These are phyloP conservation scores for Penicillium lagena DNA, from an alignment of 495 filamentous ascomycete species.

Conservation along the genomic window DNA sequence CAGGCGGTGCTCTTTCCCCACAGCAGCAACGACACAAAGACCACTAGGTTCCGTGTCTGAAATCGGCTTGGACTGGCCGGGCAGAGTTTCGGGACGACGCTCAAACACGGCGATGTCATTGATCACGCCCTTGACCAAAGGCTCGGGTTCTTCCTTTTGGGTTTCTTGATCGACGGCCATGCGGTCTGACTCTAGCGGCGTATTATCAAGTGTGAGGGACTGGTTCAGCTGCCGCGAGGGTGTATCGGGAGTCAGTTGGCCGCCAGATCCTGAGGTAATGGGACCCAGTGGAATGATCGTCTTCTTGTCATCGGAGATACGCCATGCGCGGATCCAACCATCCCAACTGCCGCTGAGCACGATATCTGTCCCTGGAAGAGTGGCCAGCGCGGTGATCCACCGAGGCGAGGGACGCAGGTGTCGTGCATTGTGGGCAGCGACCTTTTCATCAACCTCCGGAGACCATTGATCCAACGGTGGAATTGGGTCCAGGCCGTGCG, in stretches of 20 bases:
- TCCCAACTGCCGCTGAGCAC: slow-evolving; percentile 92
- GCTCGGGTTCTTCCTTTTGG: slow-evolving; percentile 16
- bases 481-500: slow-evolving; percentile 72
- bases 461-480: slow-evolving; percentile 61
- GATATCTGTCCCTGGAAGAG: slow-evolving; percentile 80
- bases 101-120: slow-evolving; percentile 86
- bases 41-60: slow-evolving; percentile 44
- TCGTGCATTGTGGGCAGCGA: slow-evolving; percentile 48
- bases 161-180: slow-evolving; percentile 16
- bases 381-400: slow-evolving; percentile 84
- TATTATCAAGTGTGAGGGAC: slow-evolving; percentile 22
- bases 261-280: slow-evolving; percentile 39
- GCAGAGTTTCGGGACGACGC: slow-evolving; percentile 29
- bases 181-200: slow-evolving; percentile 8
- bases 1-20: slow-evolving; percentile 79
- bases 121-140: slow-evolving; percentile 63
- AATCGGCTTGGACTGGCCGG: slow-evolving; percentile 44
- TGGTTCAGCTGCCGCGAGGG: slow-evolving; percentile 34
- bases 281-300: slow-evolving; percentile 65
- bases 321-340: slow-evolving; percentile 80
- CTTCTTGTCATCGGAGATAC: slow-evolving; percentile 73
- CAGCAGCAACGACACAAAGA: slow-evolving; percentile 71
- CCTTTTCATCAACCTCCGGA: slow-evolving; percentile 57
- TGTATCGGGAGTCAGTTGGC: slow-evolving; percentile 18
- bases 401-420: slow-evolving; percentile 50